A percentile compares a stretch with the other conserved stretches of the same genome.
Conservation (phyloP, 257 asterid species). For the Eustoma russellianum region DNA sequence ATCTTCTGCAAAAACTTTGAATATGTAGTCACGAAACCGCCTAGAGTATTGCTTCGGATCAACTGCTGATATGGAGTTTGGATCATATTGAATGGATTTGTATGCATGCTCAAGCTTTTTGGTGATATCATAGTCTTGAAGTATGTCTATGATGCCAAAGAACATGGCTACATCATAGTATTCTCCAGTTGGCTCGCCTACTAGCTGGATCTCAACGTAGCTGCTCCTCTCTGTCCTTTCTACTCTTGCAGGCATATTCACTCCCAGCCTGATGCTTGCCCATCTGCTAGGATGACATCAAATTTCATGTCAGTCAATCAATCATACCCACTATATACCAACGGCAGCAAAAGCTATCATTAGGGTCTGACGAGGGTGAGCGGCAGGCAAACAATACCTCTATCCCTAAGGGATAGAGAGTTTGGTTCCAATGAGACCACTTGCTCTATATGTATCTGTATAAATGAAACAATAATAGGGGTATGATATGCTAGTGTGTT, state of each 20-base stretch:
- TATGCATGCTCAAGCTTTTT: slow-evolving; percentile 94
- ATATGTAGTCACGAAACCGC: slow-evolving; percentile 83
- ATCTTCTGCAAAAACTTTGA: slow-evolving; percentile 84
- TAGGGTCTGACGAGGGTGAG: no score
- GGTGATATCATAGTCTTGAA: slow-evolving; percentile 90
- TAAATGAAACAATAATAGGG: no score
- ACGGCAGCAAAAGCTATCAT: no score
- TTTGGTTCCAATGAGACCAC: no score
- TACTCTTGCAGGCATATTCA: slow-evolving; percentile 91
- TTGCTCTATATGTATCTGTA: no score
- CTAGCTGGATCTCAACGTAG: slow-evolving; percentile 49
- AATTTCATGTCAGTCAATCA: no score
- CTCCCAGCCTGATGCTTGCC: slow-evolving; percentile 77
- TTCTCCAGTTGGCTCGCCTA: slow-evolving; percentile 89
- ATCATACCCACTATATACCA: no score
- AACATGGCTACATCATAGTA: slow-evolving; percentile 75
- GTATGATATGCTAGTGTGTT: no score
- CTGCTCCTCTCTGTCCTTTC: slow-evolving; percentile 63
- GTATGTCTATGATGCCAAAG: slow-evolving; percentile 90
- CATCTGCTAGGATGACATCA: slow-evolving; percentile 30
- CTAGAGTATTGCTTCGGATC: slow-evolving; percentile 80
- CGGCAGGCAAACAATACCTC: no score
- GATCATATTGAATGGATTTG: slow-evolving; percentile 86
- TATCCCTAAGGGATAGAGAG: no score
- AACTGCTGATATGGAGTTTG: slow-evolving; percentile 89